Conservation (phyloP, 2,329 filamentous ascomycete species). For the Huntiella bhutanensis region DNA sequence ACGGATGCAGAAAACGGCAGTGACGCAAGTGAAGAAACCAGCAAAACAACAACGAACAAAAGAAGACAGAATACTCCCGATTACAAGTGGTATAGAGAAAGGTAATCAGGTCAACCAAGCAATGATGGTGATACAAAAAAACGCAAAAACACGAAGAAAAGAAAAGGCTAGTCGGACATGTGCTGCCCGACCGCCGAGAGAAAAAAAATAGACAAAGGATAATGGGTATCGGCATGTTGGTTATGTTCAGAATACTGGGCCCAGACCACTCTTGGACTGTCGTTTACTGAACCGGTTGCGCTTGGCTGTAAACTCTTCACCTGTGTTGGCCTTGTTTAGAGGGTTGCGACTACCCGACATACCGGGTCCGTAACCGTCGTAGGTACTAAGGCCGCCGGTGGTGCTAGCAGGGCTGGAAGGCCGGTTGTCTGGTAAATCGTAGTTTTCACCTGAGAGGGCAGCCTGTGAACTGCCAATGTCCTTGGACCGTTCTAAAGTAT, state of each 20-base stretch:
- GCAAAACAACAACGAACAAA: neutral
- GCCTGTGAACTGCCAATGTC: conserved; percentile 66
- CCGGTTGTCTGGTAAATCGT: conserved; percentile 46
- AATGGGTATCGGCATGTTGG: conserved; percentile 7
- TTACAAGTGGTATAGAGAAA: too few species aligned
- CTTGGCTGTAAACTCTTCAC: conserved; percentile 34
- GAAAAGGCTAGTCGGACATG: conserved; percentile 9
- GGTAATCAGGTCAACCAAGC: too few species aligned
- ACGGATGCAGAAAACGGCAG: neutral
- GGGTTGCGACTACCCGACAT: conserved; percentile 30
- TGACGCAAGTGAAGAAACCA: neutral
- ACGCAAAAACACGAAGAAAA: conserved; percentile 2
- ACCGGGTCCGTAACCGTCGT: conserved; percentile 27
- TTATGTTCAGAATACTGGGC: conserved; percentile 27
- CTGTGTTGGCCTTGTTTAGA: conserved; percentile 39
- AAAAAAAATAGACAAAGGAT: conserved; percentile 13
- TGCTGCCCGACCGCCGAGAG: conserved; percentile 7
- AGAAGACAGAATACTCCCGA: neutral
- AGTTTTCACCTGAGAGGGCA: conserved; percentile 41
- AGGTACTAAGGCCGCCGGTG: conserved; percentile 38
- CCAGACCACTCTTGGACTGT: conserved; percentile 85
- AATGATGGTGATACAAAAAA: neutral
- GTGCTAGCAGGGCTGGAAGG: conserved; percentile 59
- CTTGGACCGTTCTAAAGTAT: conserved; percentile 67
- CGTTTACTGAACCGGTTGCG: conserved; percentile 69